These are phyloP conservation scores for Suillus variegatus DNA, from an alignment of 768 basidiomycete species.

Conservation along the genomic window DNA sequence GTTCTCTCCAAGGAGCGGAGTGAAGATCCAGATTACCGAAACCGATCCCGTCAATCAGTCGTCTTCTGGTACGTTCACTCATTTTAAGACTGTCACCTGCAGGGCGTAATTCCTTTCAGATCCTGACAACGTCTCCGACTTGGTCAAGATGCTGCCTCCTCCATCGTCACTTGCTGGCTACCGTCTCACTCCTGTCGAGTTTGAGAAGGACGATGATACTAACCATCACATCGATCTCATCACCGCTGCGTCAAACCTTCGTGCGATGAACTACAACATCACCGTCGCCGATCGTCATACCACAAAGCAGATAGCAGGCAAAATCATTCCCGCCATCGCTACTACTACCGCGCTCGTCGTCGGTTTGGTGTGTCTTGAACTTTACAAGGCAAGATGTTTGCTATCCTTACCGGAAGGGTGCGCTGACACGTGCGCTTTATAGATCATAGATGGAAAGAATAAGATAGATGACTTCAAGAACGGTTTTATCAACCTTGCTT, in stretches of 20 bases:
- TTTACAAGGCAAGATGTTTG: slow-evolving; percentile 76
- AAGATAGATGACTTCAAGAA: slow-evolving; percentile 97
- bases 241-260: slow-evolving; percentile 94
- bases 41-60: slow-evolving; percentile 79
- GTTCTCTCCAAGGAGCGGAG: slow-evolving; percentile 90
- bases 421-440: slow-evolving; percentile 3
- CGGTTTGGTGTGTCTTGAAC: slow-evolving; percentile 93
- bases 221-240: slow-evolving; percentile 99
- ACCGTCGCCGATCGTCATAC: slow-evolving; percentile 82
- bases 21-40: slow-evolving; percentile 93
- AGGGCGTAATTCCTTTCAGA: slow-evolving; percentile 32
- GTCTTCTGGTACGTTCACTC: slow-evolving; percentile 22
- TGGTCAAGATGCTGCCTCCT: slow-evolving; percentile 73
- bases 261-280: slow-evolving; percentile 94
- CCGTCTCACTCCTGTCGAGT: slow-evolving; percentile 91
- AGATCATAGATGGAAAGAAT: slow-evolving; percentile 96
- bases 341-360: slow-evolving; percentile 95
- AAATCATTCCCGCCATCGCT: slow-evolving; percentile 99
- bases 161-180: slow-evolving; percentile 96
- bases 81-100: not conserved
- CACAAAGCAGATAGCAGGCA: slow-evolving; percentile 97
- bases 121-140: slow-evolving; percentile 51
- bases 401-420: not conserved
- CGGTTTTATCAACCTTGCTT: slow-evolving; percentile 94
- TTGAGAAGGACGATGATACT: slow-evolving; percentile 98